Base-by-base conservation (phyloP, 2,329 filamentous ascomycete species). In the Exophiala sp. region DNA sequence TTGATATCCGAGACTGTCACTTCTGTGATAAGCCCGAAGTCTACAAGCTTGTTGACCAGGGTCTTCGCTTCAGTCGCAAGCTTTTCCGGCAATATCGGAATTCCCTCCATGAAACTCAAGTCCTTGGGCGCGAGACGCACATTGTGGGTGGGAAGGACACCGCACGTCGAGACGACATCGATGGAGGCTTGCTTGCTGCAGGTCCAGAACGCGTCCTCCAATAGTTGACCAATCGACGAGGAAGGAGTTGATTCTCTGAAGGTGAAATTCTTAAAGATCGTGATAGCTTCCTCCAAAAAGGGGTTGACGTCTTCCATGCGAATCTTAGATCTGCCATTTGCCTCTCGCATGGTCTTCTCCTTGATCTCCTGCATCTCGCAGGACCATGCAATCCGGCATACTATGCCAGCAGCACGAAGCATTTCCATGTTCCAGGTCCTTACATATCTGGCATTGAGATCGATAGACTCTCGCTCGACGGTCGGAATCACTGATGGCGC, bases 151-250 rank as follows among this genome's bases (percentile, higher is more conserved):
- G 87, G 83, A 50, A 96, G 77, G 5, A 99, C 85, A 52, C 95
- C 95, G 54, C 86, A 84, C 16, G 87, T 95, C 1, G 91, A 96
- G 61, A 95, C 85, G 5, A 96, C 81, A 65, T 96, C 91, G 53
- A 97, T 90, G 0, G 83, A 86, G 2, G 89, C 84, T 59, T 86
- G 87, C 67, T 84, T 86, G 65, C 88, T 94, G 59, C 89, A 91
- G 34, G 85, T 95, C 94, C 94, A 99, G 68, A 99, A 99, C 0
- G 91, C 89, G 71, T 96, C 89, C 66, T 96, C 91, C 49, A 99
- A 89, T 57, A 89, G 87, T 65, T 90, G 84, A 0, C 91, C 89
- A 16, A 97, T 88, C 56, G 88, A 81, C 0, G 81, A 81, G 58
- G 88, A 95, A 1, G 94, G 94, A 0, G 95, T 97, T 1, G 94